Evolutionary conservation across 345 rosid species (phyloP).

Genomic region (Hibiscus trionum): DNA sequence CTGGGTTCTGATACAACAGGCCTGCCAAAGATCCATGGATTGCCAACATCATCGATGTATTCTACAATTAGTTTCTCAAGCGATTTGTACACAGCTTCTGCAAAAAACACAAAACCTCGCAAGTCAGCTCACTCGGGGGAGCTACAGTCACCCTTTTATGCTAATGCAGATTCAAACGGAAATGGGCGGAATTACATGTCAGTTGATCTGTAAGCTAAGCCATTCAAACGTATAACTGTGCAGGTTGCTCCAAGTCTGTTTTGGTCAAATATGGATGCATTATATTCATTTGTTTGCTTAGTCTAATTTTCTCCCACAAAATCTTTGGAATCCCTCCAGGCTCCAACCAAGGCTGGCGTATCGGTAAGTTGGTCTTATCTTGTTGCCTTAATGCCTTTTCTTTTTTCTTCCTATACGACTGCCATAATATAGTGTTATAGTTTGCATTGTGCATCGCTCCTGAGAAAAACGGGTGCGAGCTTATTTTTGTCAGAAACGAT

Average conservation of each 20-base stretch:
- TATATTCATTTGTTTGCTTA: constrained; percentile 17
- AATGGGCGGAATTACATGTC: constrained; percentile 38
- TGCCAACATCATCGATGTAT: constrained; percentile 53
- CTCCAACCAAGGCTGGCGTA: constrained; percentile 1
- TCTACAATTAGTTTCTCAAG: constrained; percentile 31
- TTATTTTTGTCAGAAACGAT: too few relatives aligned
- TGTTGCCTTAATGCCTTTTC: not conserved
- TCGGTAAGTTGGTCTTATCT: not conserved
- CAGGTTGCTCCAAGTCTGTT: too few relatives aligned
- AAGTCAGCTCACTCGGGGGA: constrained; percentile 68
- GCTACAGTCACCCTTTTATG: constrained; percentile 47
- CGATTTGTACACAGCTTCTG: constrained; percentile 48
- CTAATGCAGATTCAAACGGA: constrained; percentile 56
- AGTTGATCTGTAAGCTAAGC: constrained; percentile 28
- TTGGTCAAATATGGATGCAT: not conserved
- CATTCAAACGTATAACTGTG: not conserved
- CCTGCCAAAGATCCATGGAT: constrained; percentile 65
- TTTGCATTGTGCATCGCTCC: too few relatives aligned
- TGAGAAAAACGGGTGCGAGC: too few relatives aligned
- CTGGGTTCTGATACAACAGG: constrained; percentile 61
- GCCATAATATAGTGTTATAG: too few relatives aligned
- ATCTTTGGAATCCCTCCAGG: not conserved
- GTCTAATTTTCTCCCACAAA: not conserved
- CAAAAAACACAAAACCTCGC: constrained; percentile 45
- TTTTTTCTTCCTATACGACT: too few relatives aligned